Conservation (phyloP, 2,329 filamentous ascomycete genomes). For the Plenodomus tracheiphilus region DNA sequence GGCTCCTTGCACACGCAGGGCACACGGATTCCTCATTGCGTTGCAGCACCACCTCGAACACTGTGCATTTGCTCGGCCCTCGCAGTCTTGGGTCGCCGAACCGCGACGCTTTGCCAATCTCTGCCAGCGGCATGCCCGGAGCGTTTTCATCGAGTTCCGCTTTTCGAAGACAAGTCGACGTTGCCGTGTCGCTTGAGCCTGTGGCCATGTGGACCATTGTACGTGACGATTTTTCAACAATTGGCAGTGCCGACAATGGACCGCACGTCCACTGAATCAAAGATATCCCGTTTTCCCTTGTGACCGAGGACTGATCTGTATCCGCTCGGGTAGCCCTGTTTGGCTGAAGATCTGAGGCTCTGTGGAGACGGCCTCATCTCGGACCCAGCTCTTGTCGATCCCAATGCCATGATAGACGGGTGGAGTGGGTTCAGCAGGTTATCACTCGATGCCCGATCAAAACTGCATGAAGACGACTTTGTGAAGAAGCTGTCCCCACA, state of each 20-base stretch:
- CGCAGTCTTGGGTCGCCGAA: neutral
- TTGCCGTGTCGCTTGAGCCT: neutral
- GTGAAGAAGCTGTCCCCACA: conserved; percentile 35
- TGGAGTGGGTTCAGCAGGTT: conserved; percentile 27
- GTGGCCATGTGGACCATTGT: neutral
- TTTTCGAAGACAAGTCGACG: conserved; percentile 3
- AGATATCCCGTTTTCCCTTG: neutral
- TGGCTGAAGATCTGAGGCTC: neutral
- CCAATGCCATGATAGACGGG: conserved; percentile 15
- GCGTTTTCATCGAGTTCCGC: conserved; percentile 1
- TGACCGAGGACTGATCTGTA: neutral
- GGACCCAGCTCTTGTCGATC: neutral
- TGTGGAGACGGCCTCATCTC: neutral
- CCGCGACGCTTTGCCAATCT: conserved; percentile 24
- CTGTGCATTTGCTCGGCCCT: conserved; percentile 18
- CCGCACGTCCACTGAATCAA: neutral
- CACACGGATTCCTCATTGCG: conserved; percentile 26
- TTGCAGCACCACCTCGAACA: conserved; percentile 32
- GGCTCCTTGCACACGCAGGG: conserved; percentile 25
- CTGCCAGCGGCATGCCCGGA: conserved; percentile 12
- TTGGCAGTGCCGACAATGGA: neutral
- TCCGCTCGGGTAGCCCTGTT: neutral
- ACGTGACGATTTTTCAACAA: neutral
- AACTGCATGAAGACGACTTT: conserved; percentile 30
- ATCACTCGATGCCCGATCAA: conserved; percentile 25